Percentiles rank a stretch among this genome's conserved stretches.
phyloP scores from a whole-genome alignment of 148 eudicot genomes.

The Pouteria glomerata region DNA sequence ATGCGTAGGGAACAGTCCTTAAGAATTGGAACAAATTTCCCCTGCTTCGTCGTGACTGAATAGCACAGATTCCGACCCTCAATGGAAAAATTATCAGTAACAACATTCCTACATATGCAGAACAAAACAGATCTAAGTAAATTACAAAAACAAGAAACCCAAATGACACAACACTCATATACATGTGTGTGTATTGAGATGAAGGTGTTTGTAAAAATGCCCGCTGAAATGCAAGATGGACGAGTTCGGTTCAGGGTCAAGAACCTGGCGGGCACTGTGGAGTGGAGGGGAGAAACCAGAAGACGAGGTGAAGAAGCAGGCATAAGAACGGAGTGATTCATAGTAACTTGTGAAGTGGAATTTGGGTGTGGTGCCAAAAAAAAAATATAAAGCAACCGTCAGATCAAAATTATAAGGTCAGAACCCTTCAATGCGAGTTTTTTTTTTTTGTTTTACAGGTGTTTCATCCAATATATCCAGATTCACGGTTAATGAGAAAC shows the following conservation, averaged over 20 bases:
- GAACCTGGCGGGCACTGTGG: conserved; percentile 29
- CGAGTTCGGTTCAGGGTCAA: not conserved
- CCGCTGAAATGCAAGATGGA: conserved; percentile 12
- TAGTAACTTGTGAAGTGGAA: too few relatives aligned
- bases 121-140: not conserved
- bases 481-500: too few relatives aligned
- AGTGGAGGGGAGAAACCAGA: conserved; percentile 17
- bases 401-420: too few relatives aligned
- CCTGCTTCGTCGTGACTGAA: conserved; percentile 40
- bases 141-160: not conserved
- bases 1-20: conserved; percentile 71
- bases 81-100: conserved; percentile 42
- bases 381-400: too few relatives aligned
- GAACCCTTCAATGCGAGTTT: too few relatives aligned
- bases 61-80: conserved; percentile 57
- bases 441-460: too few relatives aligned
- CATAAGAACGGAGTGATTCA: conserved; percentile 20
- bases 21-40: conserved; percentile 47
- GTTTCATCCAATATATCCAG: too few relatives aligned
- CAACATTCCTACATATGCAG: conserved; percentile 5
- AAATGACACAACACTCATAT: not conserved
- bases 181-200: not conserved
- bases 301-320: conserved; percentile 23
- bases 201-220: conserved; percentile 43
- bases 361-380: too few relatives aligned